Evolutionary conservation across 179 eudicot species (phyloP).

Genomic region (Silene vulgaris): DNA sequence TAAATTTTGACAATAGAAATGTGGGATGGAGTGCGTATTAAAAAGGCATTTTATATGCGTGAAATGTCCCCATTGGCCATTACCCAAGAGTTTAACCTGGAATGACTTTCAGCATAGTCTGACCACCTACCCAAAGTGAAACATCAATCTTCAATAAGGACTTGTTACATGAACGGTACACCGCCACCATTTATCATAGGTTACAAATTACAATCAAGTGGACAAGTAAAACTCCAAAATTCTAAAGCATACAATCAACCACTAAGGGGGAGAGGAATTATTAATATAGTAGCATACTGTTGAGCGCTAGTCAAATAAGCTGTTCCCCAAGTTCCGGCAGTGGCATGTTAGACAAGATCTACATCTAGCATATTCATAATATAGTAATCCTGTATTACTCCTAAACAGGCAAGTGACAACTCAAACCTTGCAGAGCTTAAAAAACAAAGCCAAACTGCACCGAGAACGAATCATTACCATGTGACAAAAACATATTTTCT

Average conservation of each 20-base stretch:
- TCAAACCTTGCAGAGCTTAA: conserved; percentile 21
- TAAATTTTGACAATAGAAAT: not conserved
- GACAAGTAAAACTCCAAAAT: not conserved
- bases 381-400: conserved; percentile 12
- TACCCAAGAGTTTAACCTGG: not conserved
- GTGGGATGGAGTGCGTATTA: not conserved
- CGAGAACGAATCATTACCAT: conserved; percentile 3
- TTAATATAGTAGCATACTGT: not conserved
- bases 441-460: conserved; percentile 21
- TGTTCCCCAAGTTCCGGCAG: not conserved
- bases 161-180: not conserved
- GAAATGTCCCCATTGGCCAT: conserved; percentile 3
- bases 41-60: too few relatives aligned
- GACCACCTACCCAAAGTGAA: not conserved
- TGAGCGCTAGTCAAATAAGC: not conserved
- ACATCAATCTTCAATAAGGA: not conserved
- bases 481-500: conserved; percentile 8
- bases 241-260: too few relatives aligned
- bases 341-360: conserved; percentile 22
- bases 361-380: conserved; percentile 20
- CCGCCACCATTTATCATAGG: not conserved
- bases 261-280: not conserved
- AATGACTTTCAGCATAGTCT: not conserved
- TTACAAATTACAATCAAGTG: not conserved
- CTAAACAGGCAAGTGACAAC: conserved; percentile 19